Evolutionary conservation across 202 grass and related monocot species (phyloP).

Genomic region (Zizania palustris): DNA sequence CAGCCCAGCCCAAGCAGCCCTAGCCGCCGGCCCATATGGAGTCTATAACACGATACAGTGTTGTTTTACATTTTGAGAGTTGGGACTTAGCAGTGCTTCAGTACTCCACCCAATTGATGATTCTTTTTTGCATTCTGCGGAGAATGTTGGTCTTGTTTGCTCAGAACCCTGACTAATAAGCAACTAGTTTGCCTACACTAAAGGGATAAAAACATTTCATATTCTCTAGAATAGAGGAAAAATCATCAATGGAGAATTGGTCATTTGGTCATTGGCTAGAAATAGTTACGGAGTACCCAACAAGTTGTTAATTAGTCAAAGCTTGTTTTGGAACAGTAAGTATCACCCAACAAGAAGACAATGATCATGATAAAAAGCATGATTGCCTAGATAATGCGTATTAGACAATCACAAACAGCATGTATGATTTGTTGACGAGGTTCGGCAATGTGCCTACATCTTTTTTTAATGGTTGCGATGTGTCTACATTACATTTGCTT

Average conservation of each 20-base stretch:
- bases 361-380: background rate
- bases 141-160: background rate
- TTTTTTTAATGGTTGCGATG: no score
- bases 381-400: background rate
- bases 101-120: background rate
- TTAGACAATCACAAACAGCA: background rate
- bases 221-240: slow-evolving; percentile 2
- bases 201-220: slow-evolving; percentile 7
- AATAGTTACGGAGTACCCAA: background rate
- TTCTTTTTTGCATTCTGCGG: background rate
- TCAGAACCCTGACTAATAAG: background rate
- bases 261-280: background rate
- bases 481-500: background rate
- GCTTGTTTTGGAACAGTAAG: background rate
- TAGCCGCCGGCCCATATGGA: no score
- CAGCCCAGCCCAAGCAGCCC: no score
- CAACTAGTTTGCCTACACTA: background rate
- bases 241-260: background rate
- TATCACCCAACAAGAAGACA: background rate
- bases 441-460: background rate
- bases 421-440: background rate
- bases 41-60: background rate
- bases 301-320: background rate
- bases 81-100: background rate
- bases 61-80: background rate